A percentile compares a stretch with the other conserved stretches of the same genome.
Evolutionary conservation across 2,329 filamentous ascomycete genomes (phyloP).

Genomic region (Penicillium sp.): DNA sequence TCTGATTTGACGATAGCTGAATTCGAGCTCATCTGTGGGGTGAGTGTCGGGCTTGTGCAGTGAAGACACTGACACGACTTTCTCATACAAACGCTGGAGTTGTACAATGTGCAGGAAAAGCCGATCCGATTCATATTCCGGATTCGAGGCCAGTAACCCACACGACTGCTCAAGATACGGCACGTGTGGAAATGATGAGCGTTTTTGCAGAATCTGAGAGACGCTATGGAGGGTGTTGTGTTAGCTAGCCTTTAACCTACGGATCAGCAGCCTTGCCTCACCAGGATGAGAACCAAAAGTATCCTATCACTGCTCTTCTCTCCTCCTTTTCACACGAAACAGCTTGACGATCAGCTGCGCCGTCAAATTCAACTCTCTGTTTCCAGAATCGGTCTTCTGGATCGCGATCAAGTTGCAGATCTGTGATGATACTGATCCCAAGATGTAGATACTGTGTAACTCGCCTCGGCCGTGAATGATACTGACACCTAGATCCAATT

Average conservation of each 20-base stretch:
- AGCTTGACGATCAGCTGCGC: not conserved
- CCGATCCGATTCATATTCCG: conserved; percentile 9
- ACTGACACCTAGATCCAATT: not conserved
- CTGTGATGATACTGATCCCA: conserved; percentile 3
- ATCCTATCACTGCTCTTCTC: conserved; percentile 1
- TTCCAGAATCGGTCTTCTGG: not conserved
- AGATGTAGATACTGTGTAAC: conserved; percentile 5
- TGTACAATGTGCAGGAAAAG: conserved; percentile 10
- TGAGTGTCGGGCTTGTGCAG: not conserved
- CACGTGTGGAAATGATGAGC: conserved; percentile 6
- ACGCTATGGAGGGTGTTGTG: not conserved
- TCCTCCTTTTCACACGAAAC: not conserved
- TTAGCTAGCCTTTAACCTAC: not conserved
- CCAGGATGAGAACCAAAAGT: conserved; percentile 1
- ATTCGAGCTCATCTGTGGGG: conserved; percentile 1
- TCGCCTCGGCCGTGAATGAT: not conserved
- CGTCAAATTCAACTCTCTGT: not conserved
- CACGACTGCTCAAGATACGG: conserved; percentile 6
- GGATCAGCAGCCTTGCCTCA: not conserved
- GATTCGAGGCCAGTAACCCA: conserved; percentile 3
- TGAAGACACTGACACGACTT: not conserved
- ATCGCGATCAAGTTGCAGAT: conserved; percentile 2
- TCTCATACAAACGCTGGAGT: conserved; percentile 11
- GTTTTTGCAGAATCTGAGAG: conserved; percentile 9
- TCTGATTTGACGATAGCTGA: conserved; percentile 3